Base-by-base conservation (phyloP, 257 asterid genomes). In the Capsicum baccatum region DNA sequence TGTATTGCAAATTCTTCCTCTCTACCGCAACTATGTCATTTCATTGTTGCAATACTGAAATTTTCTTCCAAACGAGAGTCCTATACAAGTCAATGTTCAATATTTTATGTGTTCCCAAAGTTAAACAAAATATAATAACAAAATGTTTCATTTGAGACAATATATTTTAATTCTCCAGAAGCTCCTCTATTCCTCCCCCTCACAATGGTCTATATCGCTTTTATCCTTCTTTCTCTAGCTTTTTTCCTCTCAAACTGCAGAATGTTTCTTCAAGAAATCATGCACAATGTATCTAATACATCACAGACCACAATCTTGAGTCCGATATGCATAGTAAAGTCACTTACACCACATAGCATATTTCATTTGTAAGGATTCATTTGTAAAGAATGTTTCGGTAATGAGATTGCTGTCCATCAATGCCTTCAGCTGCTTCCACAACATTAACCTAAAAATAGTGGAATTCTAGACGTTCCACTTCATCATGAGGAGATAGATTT, bases 91-190 rank as follows among this genome's bases (percentile, higher is more conserved):
- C 81, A 15, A 54, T 78, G 8, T 26, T 26, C 81, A 15, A 39
- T 44, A 44, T 44, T 44, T 50, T 54, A 26, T 3, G 16, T 33
- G 64, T 78, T 78, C 81, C 56, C 26, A 76, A 76, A 76, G 81
- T 54, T 54, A 54, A 54, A 33, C 7, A 54, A 11, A 54, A 54
- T 15, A 54, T 14, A 54, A 54, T 54, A 78, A 78, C 59, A 74
- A 12, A 52, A 19, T 26, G 33, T 76, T 52, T 19, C 48, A 5
- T 54, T 78, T 52, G 64, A 78, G 48, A 78, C 50, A 4, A 4
- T 26, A 78, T 54, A 78, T 26, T 78, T 50, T 54, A 78, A 78
- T 55, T 78, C 82, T 78, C 50, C 50, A 78, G 64, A 78, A 78
- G 48, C 48, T 78, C 82, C 82, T 54, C 33, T 54, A 54, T 33